Conservation (phyloP, 2,329 filamentous ascomycete species). For the Zasmidium cellare region DNA sequence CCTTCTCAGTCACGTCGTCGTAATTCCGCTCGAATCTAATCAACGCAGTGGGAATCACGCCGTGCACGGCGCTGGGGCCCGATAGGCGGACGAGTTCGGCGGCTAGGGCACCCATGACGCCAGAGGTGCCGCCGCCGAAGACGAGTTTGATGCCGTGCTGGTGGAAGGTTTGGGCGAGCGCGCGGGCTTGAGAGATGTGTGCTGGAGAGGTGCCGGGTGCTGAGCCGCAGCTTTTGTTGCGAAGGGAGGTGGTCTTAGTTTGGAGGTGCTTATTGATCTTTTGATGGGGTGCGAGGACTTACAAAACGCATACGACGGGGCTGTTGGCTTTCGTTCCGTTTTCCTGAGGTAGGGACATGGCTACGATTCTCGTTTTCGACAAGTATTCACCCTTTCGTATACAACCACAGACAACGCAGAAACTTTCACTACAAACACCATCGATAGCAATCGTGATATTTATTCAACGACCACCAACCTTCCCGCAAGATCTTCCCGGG, state of each 20-base stretch:
- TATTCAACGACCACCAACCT: too few relatives aligned
- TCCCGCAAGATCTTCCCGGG: too few relatives aligned
- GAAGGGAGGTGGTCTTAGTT: too few relatives aligned
- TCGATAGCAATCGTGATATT: too few relatives aligned
- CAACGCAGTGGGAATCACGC: conserved; percentile 86
- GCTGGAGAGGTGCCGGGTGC: conserved; percentile 70
- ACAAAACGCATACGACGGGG: conserved; percentile 86
- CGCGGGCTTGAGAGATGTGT: conserved; percentile 75
- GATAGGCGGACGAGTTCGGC: conserved; percentile 78
- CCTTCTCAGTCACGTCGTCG: conserved; percentile 43
- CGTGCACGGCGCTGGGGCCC: conserved; percentile 80
- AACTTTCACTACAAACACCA: too few relatives aligned
- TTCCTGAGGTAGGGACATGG: too few relatives aligned
- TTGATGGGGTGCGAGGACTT: conserved; percentile 32
- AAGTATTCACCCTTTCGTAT: too few relatives aligned
- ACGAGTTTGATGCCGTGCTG: conserved; percentile 77
- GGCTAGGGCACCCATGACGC: conserved; percentile 95
- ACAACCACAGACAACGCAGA: too few relatives aligned
- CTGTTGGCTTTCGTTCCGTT: conserved; percentile 8
- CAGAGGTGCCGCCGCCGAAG: conserved; percentile 90
- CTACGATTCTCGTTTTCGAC: too few relatives aligned
- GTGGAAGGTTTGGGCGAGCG: conserved; percentile 72
- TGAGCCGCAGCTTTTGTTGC: conserved; percentile 70
- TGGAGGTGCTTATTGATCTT: background rate
- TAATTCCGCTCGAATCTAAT: conserved; percentile 43